These are phyloP conservation scores for Malus asiatica DNA, from an alignment of 306 rosid species.

Conservation along the genomic window DNA sequence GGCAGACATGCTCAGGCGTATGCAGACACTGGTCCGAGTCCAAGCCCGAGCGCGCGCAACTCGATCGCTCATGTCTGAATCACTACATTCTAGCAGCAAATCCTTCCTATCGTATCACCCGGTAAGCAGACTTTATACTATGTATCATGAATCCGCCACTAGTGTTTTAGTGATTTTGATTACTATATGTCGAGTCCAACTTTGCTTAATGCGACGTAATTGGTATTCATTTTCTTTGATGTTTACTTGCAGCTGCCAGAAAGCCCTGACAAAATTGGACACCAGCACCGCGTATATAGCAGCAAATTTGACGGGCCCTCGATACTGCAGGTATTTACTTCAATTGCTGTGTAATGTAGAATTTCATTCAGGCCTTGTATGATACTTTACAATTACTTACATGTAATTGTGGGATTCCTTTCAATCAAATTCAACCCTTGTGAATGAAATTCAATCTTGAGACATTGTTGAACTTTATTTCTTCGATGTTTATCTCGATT, in stretches of 20 bases:
- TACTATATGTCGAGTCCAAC: not conserved
- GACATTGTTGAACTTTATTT: not conserved
- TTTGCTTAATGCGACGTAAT: not conserved
- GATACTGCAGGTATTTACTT: conserved; percentile 53
- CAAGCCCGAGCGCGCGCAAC: conserved; percentile 72
- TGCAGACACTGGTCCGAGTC: conserved; percentile 84
- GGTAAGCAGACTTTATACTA: conserved; percentile 30
- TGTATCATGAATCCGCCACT: not conserved
- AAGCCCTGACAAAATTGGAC: conserved; percentile 30
- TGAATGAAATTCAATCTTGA: not conserved
- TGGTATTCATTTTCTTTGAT: not conserved
- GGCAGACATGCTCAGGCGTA: conserved; percentile 81
- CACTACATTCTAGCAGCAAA: conserved; percentile 40
- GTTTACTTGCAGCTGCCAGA: conserved; percentile 43
- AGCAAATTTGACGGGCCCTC: conserved; percentile 60
- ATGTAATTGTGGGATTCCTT: not conserved
- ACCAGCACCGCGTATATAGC: conserved; percentile 35
- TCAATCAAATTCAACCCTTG: not conserved
- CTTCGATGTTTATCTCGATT: not conserved
- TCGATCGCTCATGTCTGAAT: conserved; percentile 48
- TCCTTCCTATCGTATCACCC: conserved; percentile 42
- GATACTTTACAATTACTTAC: not conserved
- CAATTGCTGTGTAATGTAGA: not conserved
- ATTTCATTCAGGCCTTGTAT: not conserved
- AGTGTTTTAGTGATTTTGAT: not conserved